Conservation (phyloP, 1,284 basidiomycete genomes). For the Naganishia sp. region DNA sequence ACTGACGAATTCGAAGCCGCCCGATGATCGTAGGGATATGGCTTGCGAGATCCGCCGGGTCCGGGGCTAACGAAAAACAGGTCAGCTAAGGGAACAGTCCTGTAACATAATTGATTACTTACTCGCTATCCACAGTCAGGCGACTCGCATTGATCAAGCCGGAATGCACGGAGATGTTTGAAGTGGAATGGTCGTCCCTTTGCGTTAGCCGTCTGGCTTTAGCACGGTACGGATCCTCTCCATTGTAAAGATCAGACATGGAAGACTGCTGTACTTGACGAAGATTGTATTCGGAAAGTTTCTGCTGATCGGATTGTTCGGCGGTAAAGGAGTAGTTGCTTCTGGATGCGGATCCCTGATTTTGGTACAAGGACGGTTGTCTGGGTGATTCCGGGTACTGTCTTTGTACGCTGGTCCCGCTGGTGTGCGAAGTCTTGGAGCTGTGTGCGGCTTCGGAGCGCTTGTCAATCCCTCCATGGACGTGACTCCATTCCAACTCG, state of each 20-base stretch:
- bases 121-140: conserved; percentile 52
- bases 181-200: conserved; percentile 87
- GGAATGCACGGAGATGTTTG: conserved; percentile 72
- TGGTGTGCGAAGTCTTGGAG: conserved; percentile 26
- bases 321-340: conserved; percentile 16
- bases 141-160: conserved; percentile 58
- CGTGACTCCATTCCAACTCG: conserved; percentile 57
- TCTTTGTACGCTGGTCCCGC: conserved; percentile 26
- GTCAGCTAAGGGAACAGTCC: conserved; percentile 40
- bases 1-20: conserved; percentile 68
- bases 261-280: conserved; percentile 3
- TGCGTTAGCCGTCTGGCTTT: conserved; percentile 79
- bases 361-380: conserved; percentile 16
- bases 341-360: background rate
- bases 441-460: conserved; percentile 23
- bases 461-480: conserved; percentile 57
- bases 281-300: conserved; percentile 12
- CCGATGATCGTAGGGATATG: conserved; percentile 58
- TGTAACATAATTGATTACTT: conserved; percentile 35
- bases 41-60: conserved; percentile 31
- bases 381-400: conserved; percentile 9
- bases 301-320: conserved; percentile 7
- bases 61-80: conserved; percentile 36
- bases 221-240: conserved; percentile 58
- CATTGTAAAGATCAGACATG: background rate